Evolutionary conservation across 2,329 filamentous ascomycete genomes (phyloP).

Genomic region (Lachnellula hyalina): DNA sequence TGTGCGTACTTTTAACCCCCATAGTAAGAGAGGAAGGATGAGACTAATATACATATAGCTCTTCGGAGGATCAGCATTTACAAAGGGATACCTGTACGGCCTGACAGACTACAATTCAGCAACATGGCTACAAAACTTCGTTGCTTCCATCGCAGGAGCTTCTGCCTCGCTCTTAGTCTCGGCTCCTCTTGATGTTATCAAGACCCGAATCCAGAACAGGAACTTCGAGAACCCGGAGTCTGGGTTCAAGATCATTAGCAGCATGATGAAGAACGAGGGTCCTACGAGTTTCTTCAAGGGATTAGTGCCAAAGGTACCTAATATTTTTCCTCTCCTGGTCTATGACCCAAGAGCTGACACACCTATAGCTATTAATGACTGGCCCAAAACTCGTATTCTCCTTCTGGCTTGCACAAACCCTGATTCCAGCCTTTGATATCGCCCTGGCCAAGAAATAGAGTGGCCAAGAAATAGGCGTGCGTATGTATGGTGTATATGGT

Average conservation of each 20-base stretch:
- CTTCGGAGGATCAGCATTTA: constrained; percentile 94
- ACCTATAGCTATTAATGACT: constrained; percentile 79
- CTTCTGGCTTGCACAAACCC: constrained; percentile 98
- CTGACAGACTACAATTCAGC: constrained; percentile 94
- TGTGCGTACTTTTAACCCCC: constrained; percentile 47
- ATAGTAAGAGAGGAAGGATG: constrained; percentile 16
- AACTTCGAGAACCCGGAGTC: constrained; percentile 98
- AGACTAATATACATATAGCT: constrained; percentile 49
- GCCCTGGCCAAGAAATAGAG: constrained; percentile 29
- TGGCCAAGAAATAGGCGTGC: neutral
- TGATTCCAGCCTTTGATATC: constrained; percentile 87
- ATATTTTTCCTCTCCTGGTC: constrained; percentile 16
- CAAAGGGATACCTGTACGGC: constrained; percentile 91
- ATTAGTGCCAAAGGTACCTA: constrained; percentile 72
- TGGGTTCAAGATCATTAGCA: constrained; percentile 83
- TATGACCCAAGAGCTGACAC: constrained; percentile 6
- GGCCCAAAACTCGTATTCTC: constrained; percentile 98
- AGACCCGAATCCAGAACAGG: constrained; percentile 95
- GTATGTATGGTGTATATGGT: constrained; percentile 10
- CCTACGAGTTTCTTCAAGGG: constrained; percentile 93
- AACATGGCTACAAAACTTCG: constrained; percentile 91
- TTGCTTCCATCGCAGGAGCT: constrained; percentile 92
- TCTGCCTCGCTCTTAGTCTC: constrained; percentile 93
- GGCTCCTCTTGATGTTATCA: constrained; percentile 95
- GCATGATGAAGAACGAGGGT: constrained; percentile 92